phyloP scores from a whole-genome alignment of 1,284 basidiomycete genomes.

The Malassezia globosa region DNA sequence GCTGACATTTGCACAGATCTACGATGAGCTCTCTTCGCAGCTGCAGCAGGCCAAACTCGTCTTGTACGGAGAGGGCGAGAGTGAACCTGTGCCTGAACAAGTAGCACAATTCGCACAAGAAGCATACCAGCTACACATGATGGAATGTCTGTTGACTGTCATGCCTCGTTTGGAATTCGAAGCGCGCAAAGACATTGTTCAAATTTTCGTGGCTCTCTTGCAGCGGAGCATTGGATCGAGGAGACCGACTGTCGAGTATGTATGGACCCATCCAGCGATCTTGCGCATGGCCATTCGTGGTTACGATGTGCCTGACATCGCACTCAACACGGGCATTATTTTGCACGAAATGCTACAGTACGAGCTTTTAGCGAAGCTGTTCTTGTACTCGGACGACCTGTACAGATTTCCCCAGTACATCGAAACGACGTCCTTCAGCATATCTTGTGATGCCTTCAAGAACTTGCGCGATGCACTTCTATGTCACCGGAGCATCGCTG shows the following conservation, averaged over 20 bases:
- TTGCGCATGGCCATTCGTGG: slow-evolving; percentile 67
- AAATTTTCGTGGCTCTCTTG: slow-evolving; percentile 92
- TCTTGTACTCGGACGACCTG: slow-evolving; percentile 84
- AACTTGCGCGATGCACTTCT: slow-evolving; percentile 74
- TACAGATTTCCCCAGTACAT: slow-evolving; percentile 95
- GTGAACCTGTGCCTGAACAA: slow-evolving; percentile 60
- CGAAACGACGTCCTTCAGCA: slow-evolving; percentile 92
- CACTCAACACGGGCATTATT: slow-evolving; percentile 95
- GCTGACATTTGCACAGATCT: no score
- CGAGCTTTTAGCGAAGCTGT: slow-evolving; percentile 75
- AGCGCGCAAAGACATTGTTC: slow-evolving; percentile 79
- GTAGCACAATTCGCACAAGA: slow-evolving; percentile 75
- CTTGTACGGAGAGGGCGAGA: slow-evolving; percentile 65
- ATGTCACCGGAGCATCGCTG: slow-evolving; percentile 91
- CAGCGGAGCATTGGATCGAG: slow-evolving; percentile 84
- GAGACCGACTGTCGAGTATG: slow-evolving; percentile 88
- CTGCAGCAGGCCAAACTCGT: slow-evolving; percentile 76
- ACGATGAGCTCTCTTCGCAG: slow-evolving; percentile 76
- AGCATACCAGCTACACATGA: slow-evolving; percentile 78
- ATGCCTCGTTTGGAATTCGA: slow-evolving; percentile 88
- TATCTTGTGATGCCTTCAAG: slow-evolving; percentile 92
- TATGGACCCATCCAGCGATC: slow-evolving; percentile 71
- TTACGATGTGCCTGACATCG: slow-evolving; percentile 86
- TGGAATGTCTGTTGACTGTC: slow-evolving; percentile 68
- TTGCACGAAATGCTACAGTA: slow-evolving; percentile 92